Base-by-base conservation (phyloP, 257 asterid species). In the Dorcoceras hygrometricum region DNA sequence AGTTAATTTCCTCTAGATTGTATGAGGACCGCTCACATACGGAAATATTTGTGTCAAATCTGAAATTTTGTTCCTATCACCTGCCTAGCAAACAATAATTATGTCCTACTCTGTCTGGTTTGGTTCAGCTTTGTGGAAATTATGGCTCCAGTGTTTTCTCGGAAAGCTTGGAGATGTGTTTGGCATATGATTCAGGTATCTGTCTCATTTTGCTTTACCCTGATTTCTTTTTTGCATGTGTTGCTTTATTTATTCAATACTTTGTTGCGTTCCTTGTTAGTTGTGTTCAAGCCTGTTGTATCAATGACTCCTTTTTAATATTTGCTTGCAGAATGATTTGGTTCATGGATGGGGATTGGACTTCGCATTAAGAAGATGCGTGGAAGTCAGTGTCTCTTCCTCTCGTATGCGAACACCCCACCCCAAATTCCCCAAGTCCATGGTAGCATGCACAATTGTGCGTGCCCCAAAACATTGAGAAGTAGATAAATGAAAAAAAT, bases 331-430 rank as follows among this genome's bases (percentile, higher is more conserved):
- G 87, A 82, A 82, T 73, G 87, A 82, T 61, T 79, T 82, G 57
- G 83, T 79, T 57, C 85, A 82, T 58, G 87, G 85, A 57, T 82
- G 87, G 87, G 87, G 87, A 9, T 65, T 79, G 28, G 87, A 82
- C 75, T 71, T 72, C 67, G 81, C 82, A 63, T 70, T 82, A 65
- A 67, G 82, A 72, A 82, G 79, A 62, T 82, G 87, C 32, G 79
- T 82, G 18, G 78, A 82, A 84, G 87, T 82, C 59, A 55, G 57
- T 66, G 3, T 46, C 6, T 23, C 27, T 63, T 4, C 14, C 46
- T 32, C 22, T 28, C 64, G 14, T 1, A 4, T 12, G n/a, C 19
- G n/a, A 39, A 39, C n/a, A 10, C 18, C 14, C 14, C 50, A 10
- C 18, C 50, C 19, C 51, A 14, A 39, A 3, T 3, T 19, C 23